Conservation (phyloP, 768 basidiomycete species). For the Filobasidium wieringae region DNA sequence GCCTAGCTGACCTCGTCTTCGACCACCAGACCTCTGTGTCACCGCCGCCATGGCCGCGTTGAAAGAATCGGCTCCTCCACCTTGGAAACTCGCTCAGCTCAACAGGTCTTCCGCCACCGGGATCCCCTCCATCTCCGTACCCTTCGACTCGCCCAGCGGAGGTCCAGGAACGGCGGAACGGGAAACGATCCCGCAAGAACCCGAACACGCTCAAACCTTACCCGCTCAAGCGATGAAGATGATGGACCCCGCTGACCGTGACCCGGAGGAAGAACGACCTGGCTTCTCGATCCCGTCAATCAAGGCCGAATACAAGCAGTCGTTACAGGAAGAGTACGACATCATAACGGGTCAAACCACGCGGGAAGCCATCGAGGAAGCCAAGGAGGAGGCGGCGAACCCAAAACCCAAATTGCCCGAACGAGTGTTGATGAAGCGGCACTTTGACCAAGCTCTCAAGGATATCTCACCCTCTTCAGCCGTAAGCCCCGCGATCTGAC, state of each 20-base stretch:
- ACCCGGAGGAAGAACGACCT: no score
- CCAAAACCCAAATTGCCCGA: background rate
- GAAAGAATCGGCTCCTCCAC: constrained; percentile 68
- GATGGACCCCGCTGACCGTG: no score
- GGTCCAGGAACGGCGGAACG: no score
- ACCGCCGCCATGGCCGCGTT: constrained; percentile 83
- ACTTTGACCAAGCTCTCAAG: constrained; percentile 72
- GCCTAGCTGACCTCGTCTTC: no score
- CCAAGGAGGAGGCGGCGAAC: background rate
- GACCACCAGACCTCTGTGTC: constrained; percentile 69
- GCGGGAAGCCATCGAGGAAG: background rate
- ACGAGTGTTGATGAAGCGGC: constrained; percentile 40
- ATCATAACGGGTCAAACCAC: no score
- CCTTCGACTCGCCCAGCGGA: no score
- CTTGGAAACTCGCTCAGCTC: constrained; percentile 47
- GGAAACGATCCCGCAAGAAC: no score
- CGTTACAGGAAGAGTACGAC: no score
- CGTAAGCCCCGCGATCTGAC: constrained; percentile 54
- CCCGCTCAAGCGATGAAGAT: no score
- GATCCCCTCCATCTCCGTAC: constrained; percentile 5
- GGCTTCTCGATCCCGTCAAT: no score
- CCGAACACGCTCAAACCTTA: no score
- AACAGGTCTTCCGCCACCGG: background rate
- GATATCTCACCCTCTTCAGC: constrained; percentile 86
- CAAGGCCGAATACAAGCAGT: no score